A percentile compares a stretch with the other conserved stretches of the same genome.
Evolutionary conservation across 2,329 filamentous ascomycete genomes (phyloP).

Genomic region (Davidsoniella neocaledoniae): DNA sequence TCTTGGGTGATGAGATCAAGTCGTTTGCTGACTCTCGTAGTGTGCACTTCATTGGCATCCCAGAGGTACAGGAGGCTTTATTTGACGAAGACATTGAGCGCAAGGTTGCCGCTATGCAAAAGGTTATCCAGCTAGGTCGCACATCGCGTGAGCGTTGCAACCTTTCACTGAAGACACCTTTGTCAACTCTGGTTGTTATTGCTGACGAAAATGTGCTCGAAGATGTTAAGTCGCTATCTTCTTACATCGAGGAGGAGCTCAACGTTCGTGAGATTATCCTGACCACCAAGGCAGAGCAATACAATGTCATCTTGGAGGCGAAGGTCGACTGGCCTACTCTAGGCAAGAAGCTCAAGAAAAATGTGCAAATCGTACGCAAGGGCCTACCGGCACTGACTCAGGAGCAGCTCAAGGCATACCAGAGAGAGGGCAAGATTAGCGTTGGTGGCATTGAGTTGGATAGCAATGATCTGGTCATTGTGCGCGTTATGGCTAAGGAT

Average conservation of each 20-base stretch:
- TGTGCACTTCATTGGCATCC: slow-evolving; percentile 75
- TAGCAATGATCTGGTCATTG: slow-evolving; percentile 53
- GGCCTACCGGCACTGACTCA: slow-evolving; percentile 58
- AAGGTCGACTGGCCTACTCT: slow-evolving; percentile 74
- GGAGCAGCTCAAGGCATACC: slow-evolving; percentile 64
- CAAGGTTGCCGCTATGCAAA: slow-evolving; percentile 69
- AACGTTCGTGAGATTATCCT: slow-evolving; percentile 70
- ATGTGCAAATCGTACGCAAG: slow-evolving; percentile 70
- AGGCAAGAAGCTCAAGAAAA: slow-evolving; percentile 86
- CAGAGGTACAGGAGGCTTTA: slow-evolving; percentile 62
- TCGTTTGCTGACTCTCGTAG: slow-evolving; percentile 53
- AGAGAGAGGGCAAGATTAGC: slow-evolving; percentile 53
- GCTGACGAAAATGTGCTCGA: slow-evolving; percentile 59
- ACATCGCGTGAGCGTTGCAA: slow-evolving; percentile 62
- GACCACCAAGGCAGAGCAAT: slow-evolving; percentile 64
- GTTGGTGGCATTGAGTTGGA: slow-evolving; percentile 77
- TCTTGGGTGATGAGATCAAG: slow-evolving; percentile 46
- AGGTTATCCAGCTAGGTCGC: slow-evolving; percentile 70
- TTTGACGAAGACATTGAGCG: slow-evolving; percentile 69
- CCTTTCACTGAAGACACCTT: slow-evolving; percentile 65
- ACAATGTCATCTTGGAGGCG: slow-evolving; percentile 70
- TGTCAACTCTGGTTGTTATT: slow-evolving; percentile 70
- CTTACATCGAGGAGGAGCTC: slow-evolving; percentile 68
- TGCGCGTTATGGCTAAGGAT: slow-evolving; percentile 13
- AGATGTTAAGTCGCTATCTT: slow-evolving; percentile 62